These are phyloP conservation scores for Reutealis trisperma DNA, from an alignment of 345 rosid genomes.

Conservation along the genomic window DNA sequence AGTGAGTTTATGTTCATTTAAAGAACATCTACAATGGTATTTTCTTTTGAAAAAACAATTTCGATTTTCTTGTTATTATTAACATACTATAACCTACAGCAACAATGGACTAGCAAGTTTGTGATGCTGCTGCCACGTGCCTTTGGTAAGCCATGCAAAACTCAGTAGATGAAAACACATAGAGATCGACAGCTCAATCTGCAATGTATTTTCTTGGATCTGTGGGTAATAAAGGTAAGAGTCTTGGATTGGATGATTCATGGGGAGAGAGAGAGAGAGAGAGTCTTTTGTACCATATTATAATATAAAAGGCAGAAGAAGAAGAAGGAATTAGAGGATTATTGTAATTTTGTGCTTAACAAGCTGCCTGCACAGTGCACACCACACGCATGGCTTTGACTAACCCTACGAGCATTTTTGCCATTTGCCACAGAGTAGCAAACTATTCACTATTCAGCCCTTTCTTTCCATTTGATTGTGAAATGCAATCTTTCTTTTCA, in stretches of 20 bases:
- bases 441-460: not conserved
- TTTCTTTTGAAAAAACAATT: too few species aligned
- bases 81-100: not conserved
- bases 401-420: not conserved
- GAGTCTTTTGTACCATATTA: too few species aligned
- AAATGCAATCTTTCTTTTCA: not conserved
- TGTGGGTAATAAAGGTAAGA: not conserved
- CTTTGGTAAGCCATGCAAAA: constrained; percentile 19
- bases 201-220: not conserved
- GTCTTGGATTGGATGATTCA: too few species aligned
- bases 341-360: not conserved
- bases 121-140: constrained; percentile 7
- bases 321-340: too few species aligned
- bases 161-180: not conserved
- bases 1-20: too few species aligned
- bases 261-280: too few species aligned
- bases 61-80: too few species aligned
- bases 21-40: too few species aligned
- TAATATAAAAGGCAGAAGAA: too few species aligned
- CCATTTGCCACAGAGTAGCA: not conserved
- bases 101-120: constrained; percentile 9
- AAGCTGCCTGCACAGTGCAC: not conserved
- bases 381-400: not conserved
- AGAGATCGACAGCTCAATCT: not conserved
- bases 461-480: not conserved